Evolutionary conservation across 441 rosid genomes (phyloP), one percentile per base, ranked within the genome.

Genomic region (Pelargonium fulgidum): DNA sequence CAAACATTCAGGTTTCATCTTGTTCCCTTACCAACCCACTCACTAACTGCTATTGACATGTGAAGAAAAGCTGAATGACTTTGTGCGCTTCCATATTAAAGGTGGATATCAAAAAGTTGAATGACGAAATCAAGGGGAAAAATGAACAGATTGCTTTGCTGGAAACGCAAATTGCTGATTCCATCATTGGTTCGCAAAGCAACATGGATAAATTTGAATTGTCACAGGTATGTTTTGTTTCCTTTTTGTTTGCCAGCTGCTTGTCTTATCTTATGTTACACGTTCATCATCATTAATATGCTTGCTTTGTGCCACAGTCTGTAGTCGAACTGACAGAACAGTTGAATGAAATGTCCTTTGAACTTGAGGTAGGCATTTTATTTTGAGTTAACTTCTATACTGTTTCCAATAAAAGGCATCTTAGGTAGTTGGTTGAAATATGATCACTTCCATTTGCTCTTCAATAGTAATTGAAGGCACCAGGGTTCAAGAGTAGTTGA

Each of bases 321-420:
- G 75, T 94, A 71, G 87, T 91, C 71, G 97, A 89, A 73, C 77
- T 94, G 84, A 81, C 77, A 75, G 84, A 82, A 45, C 96, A 89
- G 73, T 81, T 94, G 79, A 88, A 90, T 79, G 98, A 92, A 83
- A 92, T 90, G 82, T 89, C 97, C 61, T 89, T 94, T 62, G 99
- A 94, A 81, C 97, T 94, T 39, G 97, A 94, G 99, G 99, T 93
- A 70, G 83, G 69, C 62, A 62, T 62, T 70, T 75, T 77, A 33
- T 74, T 33, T 72, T 72, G 58, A 29, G 36, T 2, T 29, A 29
- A 29, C 36, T 29, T 29, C 36, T 29, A 29, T 29, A 29, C 36
- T 29, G 36, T 29, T 29, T 29, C 36, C 4, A 29, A 29, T 29
- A 29, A 3, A 29, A 29, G 36, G 5, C 36, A 29, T 29, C 36